A percentile compares a stretch with the other conserved stretches of the same genome.
These are phyloP conservation scores for Rhodotorula sp. DNA, from an alignment of 1,284 basidiomycete species.

Conservation along the genomic window DNA sequence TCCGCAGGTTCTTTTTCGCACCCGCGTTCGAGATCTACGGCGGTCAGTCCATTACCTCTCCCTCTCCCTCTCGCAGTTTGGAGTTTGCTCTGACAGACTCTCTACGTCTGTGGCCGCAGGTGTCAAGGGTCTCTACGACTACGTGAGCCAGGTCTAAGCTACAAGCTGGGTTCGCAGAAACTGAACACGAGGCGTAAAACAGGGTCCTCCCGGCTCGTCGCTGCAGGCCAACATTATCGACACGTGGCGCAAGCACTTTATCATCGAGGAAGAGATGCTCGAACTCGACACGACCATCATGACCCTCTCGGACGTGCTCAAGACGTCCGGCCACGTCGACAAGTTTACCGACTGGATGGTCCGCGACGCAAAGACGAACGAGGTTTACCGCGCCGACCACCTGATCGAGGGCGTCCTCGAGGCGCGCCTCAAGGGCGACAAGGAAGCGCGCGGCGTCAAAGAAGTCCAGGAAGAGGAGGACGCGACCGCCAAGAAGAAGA, in stretches of 20 bases:
- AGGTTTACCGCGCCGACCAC: constrained; percentile 96
- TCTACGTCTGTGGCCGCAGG: constrained; percentile 54
- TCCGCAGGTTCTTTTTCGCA: constrained; percentile 94
- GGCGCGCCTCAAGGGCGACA: constrained; percentile 83
- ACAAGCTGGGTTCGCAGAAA: no score
- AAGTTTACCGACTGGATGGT: constrained; percentile 99
- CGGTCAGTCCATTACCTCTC: constrained; percentile 57
- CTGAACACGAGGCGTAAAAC: neutral
- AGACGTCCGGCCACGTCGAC: constrained; percentile 96
- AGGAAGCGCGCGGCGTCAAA: constrained; percentile 76
- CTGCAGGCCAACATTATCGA: constrained; percentile 96
- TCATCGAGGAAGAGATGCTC: constrained; percentile 98
- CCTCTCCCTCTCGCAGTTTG: neutral
- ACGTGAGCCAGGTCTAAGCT: constrained; percentile 52
- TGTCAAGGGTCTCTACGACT: constrained; percentile 93
- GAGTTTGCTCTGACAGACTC: neutral
- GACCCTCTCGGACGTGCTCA: constrained; percentile 92
- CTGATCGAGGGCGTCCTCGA: constrained; percentile 91
- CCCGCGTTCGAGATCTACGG: constrained; percentile 99
- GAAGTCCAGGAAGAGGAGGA: constrained; percentile 60
- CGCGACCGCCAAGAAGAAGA: constrained; percentile 77
- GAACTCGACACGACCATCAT: constrained; percentile 98
- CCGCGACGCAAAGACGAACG: constrained; percentile 88
- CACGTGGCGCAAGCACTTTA: constrained; percentile 97
- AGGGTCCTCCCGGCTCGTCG: constrained; percentile 70